Percentiles rank a stretch among this genome's conserved stretches.
These are phyloP conservation scores for Clavispora phyllophila DNA, from an alignment of 805 yeast genomes.

Conservation along the genomic window DNA sequence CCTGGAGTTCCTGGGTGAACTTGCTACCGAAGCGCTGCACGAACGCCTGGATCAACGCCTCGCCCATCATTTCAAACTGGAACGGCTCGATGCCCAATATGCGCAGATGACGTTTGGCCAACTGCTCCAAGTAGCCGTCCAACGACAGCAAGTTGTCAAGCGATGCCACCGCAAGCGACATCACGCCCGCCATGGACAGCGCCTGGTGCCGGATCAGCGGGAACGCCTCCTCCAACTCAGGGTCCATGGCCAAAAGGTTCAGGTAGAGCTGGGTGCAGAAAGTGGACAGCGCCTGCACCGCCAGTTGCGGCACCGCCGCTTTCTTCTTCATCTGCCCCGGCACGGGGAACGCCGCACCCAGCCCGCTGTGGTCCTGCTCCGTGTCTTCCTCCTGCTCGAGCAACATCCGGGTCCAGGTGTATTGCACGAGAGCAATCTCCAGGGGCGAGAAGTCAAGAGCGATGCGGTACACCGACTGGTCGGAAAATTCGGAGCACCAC, in stretches of 20 bases:
- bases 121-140: conserved; percentile 53
- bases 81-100: conserved; percentile 67
- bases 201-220: conserved; percentile 80
- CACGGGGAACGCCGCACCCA: not conserved
- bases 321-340: not conserved
- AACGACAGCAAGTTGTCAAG: conserved; percentile 54
- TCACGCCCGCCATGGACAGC: conserved; percentile 71
- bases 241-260: conserved; percentile 58
- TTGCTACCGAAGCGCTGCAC: conserved; percentile 54
- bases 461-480: conserved; percentile 16
- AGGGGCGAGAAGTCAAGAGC: conserved; percentile 14
- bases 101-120: conserved; percentile 74
- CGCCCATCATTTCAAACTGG: conserved; percentile 69
- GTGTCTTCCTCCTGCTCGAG: conserved; percentile 24
- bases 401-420: conserved; percentile 38
- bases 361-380: not conserved
- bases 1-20: conserved; percentile 58
- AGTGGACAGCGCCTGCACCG: conserved; percentile 37
- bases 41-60: conserved; percentile 63
- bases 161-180: conserved; percentile 61
- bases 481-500: conserved; percentile 17
- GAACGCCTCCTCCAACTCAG: conserved; percentile 56
- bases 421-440: conserved; percentile 43
- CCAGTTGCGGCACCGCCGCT: conserved; percentile 8
- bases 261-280: conserved; percentile 76